Base-by-base conservation (phyloP, 805 yeast species). In the Pichia heedii region DNA sequence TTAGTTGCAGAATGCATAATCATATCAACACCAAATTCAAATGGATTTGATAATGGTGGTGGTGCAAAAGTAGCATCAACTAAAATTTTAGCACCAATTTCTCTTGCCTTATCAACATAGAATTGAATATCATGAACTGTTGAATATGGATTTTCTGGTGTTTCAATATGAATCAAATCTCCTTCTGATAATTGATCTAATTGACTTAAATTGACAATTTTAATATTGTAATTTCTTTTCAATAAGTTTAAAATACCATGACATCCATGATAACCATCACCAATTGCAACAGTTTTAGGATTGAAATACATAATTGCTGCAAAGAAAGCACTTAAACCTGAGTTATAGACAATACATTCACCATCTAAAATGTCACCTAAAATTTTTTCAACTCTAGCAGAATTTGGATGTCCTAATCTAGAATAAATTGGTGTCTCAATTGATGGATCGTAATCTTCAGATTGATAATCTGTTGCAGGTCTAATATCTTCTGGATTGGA, bases 11-110 rank as follows among this genome's bases (percentile, higher is more conserved):
- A 86, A 61, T 89, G 96, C 75, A 90, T 68, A n/a, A 90, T 79
- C 51, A 87, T 65, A 61, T 90, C 97, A 26, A 83, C 96, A 39
- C 90, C 96, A 54, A 76, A 81, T 33, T 71, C 70, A 64, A 87
- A 86, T 5, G 95, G 90, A 48, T 86, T 76, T 53, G 78, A 83
- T 45, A 88, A 64, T 16, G 96, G 96, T 13, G 95, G 95, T 19
- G 97, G 96, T 10, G 96, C 97, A 63, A 90, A 85, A 0, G 97
- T 90, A 6, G 96, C 73, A 62, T 89, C 97, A 15, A 85, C 79
- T 22, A 78, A 55, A 13, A 89, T 63, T 21, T 68, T 54, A 0
- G 95, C 96, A 18, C 95, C 95, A 43, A 76, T 75, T 2, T 70
- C 66, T 57, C 86, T 95, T 1, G 95, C 95, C 47, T 70, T 71